A percentile compares a stretch with the other conserved stretches of the same genome.
These are phyloP conservation scores for Eragrostis nindensis DNA, from an alignment of 176 grass and related monocot genomes.

Conservation along the genomic window DNA sequence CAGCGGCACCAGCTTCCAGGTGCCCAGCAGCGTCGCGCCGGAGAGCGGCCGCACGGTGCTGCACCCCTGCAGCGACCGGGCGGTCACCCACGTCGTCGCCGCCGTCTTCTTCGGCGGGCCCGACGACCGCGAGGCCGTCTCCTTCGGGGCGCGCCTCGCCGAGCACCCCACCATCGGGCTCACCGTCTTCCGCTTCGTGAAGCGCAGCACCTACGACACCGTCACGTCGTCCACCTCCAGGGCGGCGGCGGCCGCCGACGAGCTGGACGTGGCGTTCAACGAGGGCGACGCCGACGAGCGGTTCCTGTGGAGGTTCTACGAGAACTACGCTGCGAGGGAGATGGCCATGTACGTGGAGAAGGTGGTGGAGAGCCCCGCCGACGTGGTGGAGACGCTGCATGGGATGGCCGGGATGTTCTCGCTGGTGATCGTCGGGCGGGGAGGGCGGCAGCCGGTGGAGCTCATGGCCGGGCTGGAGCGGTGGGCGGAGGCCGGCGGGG, in stretches of 20 bases:
- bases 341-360: conserved; percentile 64
- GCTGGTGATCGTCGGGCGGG: conserved; percentile 47
- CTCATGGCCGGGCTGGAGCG: conserved; percentile 40
- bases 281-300: conserved; percentile 44
- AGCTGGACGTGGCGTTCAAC: neutral
- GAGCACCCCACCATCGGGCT: neutral
- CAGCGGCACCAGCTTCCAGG: conserved; percentile 30
- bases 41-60: conserved; percentile 34
- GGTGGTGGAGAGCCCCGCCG: conserved; percentile 47
- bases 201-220: conserved; percentile 54
- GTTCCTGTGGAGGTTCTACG: conserved; percentile 55
- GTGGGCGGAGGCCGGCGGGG: conserved; percentile 45
- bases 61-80: conserved; percentile 61
- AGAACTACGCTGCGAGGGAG: conserved; percentile 50
- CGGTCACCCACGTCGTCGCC: conserved; percentile 51
- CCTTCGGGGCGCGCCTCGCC: conserved; percentile 46
- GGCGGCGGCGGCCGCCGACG: neutral
- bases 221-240: conserved; percentile 31
- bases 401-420: conserved; percentile 63
- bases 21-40: conserved; percentile 35
- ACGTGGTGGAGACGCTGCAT: conserved; percentile 54
- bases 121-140: conserved; percentile 61
- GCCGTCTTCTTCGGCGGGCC: conserved; percentile 57
- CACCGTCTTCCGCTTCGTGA: too few species aligned
- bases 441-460: conserved; percentile 46